Evolutionary conservation across 176 grass and related monocot species (phyloP).

Genomic region (Cymbopogon citratus): DNA sequence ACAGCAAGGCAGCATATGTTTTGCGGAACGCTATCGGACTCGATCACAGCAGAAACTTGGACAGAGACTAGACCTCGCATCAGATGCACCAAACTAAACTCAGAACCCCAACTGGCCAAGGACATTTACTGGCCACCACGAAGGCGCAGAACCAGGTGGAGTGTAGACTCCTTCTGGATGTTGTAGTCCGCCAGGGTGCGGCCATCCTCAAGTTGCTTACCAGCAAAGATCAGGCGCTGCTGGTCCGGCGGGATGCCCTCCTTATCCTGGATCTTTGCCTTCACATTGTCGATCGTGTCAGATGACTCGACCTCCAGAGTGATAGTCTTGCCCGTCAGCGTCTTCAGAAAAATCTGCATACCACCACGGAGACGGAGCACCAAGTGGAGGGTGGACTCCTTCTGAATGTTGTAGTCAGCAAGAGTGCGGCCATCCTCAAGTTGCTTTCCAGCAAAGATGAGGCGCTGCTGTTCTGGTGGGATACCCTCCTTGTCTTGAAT

Average conservation of each 20-base stretch:
- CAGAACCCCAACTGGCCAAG: background rate
- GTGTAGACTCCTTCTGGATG: no score
- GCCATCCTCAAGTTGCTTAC: no score
- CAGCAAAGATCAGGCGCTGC: no score
- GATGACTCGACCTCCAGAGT: no score
- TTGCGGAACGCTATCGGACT: background rate
- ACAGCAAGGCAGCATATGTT: background rate
- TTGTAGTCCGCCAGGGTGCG: no score
- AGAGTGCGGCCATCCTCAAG: conserved; percentile 43
- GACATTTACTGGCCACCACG: background rate
- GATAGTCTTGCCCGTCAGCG: no score
- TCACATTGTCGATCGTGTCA: no score
- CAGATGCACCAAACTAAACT: background rate
- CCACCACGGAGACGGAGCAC: conserved; percentile 38
- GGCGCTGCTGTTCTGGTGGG: conserved; percentile 50
- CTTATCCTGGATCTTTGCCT: no score
- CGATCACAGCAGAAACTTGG: background rate
- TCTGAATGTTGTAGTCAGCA: conserved; percentile 54
- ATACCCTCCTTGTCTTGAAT: background rate
- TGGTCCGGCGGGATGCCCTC: no score
- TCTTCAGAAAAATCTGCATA: no score
- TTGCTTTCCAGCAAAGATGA: conserved; percentile 58
- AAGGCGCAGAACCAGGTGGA: no score
- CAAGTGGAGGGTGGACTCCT: conserved; percentile 50
- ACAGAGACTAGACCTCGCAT: background rate